Evolutionary conservation across 2,329 filamentous ascomycete species (phyloP), one percentile per base, ranked within the genome.

Genomic region (Tolypocladium paradoxum): DNA sequence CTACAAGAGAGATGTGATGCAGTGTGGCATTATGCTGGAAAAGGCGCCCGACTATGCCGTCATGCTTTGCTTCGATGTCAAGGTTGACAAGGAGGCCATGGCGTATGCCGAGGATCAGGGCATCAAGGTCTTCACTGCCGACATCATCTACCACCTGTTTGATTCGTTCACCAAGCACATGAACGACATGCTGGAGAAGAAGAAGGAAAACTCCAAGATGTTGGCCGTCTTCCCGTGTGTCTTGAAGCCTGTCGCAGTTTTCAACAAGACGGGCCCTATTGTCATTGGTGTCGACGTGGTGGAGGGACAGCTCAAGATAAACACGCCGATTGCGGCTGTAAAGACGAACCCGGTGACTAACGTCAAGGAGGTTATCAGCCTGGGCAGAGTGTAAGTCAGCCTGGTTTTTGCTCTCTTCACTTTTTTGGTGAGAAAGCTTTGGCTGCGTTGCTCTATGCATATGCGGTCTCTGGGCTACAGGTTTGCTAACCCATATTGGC

Each of bases 41-140:
- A 97, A 96, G 75, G 81, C 85, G 18, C 90, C 90, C 60, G 91
- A 99, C 67, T 95, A 85, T 62, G 93, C 93, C n/a, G 89, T 97
- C 68, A 99, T 99, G 93, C 84, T 99, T 50, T 97, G 93, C 70
- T 99, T 99, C 79, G 95, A 99, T 69, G 93, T 99, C 73, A 97
- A 96, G 76, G 89, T 99, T 18, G 93, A 99, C 74, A 97, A 96
- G 71, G 93, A 99, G 67, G 93, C 93, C 0, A 84, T 87, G 60
- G 79, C 82, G 11, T 95, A 97, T 63, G 93, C 93, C 12, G 90
- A 96, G 20, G 90, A 97, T 54, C 84, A 95, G 57, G 90, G 90
- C 50, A 88, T 99, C 74, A 97, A 95, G 77, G 88, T 99, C 63
- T 99, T 99, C 76, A 95, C 90, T 3, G 93, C 95, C 3, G 92